Conservation (phyloP, 257 asterid genomes). For the Solanum chilense region DNA sequence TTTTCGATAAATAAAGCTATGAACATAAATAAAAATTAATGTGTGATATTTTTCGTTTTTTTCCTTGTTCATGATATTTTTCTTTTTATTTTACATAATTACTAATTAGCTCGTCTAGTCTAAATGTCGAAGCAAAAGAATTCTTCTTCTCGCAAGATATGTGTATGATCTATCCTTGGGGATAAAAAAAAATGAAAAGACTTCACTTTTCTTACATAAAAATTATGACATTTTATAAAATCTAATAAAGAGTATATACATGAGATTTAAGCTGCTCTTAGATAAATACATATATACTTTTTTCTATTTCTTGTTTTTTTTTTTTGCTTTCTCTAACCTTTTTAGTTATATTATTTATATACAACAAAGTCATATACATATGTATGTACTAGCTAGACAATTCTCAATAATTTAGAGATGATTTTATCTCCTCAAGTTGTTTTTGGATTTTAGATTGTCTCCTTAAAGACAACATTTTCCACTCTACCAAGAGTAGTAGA, state of each 20-base stretch:
- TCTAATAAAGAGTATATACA: too few species aligned
- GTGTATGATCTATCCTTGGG: too few species aligned
- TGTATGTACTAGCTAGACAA: not conserved
- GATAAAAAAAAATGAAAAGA: too few species aligned
- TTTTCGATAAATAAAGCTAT: not conserved
- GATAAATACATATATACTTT: too few species aligned
- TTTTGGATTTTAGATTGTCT: conserved; percentile 29
- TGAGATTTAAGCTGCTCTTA: not conserved
- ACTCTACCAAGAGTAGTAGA: conserved; percentile 46
- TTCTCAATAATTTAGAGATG: conserved; percentile 17
- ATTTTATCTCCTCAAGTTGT: conserved; percentile 25
- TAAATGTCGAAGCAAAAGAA: too few species aligned
- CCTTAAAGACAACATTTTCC: conserved; percentile 34
- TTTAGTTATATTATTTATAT: not conserved
- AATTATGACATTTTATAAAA: too few species aligned
- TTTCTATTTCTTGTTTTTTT: not conserved
- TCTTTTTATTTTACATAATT: too few species aligned
- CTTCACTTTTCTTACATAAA: too few species aligned
- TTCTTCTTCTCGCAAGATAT: too few species aligned
- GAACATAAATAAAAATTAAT: not conserved
- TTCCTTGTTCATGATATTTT: not conserved
- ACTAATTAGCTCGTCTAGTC: too few species aligned
- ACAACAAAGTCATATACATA: not conserved
- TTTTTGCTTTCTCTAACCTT: not conserved
- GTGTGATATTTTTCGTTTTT: not conserved